These are phyloP conservation scores for Trichocladium antarcticum DNA, from an alignment of 495 filamentous ascomycete species.

Conservation along the genomic window DNA sequence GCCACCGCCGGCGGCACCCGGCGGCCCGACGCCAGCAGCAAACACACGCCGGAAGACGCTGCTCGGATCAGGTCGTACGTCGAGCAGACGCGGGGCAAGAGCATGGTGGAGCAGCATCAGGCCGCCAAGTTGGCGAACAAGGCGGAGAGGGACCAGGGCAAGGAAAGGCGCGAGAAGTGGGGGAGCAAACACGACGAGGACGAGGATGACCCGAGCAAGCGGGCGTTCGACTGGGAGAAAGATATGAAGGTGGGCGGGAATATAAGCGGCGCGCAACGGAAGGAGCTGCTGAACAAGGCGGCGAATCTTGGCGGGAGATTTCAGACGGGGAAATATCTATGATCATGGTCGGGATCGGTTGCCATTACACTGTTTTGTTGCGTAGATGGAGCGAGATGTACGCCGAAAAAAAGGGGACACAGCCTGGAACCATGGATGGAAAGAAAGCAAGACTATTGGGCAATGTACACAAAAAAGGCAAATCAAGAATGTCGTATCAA, in stretches of 20 bases:
- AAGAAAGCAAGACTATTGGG: too few relatives aligned
- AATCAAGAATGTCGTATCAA: too few relatives aligned
- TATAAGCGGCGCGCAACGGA: constrained; percentile 62
- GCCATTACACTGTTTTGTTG: not conserved
- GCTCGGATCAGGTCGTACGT: constrained; percentile 26
- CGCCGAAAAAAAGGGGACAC: too few relatives aligned
- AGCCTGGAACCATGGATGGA: too few relatives aligned
- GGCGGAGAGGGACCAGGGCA: not conserved
- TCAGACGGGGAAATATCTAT: constrained; percentile 65
- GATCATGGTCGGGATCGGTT: constrained; percentile 1
- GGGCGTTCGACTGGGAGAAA: constrained; percentile 88
- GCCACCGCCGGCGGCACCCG: not conserved
- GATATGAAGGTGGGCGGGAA: constrained; percentile 72
- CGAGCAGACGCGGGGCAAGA: constrained; percentile 47
- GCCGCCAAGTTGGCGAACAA: constrained; percentile 12
- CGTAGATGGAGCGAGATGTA: too few relatives aligned
- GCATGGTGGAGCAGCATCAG: constrained; percentile 54
- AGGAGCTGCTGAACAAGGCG: constrained; percentile 69
- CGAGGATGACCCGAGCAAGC: constrained; percentile 82
- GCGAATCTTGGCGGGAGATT: constrained; percentile 78
- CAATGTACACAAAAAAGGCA: too few relatives aligned
- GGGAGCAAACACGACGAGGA: constrained; percentile 36
- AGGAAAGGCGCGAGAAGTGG: constrained; percentile 4
- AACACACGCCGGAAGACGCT: constrained; percentile 12
- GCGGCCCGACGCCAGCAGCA: not conserved